phyloP scores from a whole-genome alignment of 306 rosid species.

The Quillaja saponaria region DNA sequence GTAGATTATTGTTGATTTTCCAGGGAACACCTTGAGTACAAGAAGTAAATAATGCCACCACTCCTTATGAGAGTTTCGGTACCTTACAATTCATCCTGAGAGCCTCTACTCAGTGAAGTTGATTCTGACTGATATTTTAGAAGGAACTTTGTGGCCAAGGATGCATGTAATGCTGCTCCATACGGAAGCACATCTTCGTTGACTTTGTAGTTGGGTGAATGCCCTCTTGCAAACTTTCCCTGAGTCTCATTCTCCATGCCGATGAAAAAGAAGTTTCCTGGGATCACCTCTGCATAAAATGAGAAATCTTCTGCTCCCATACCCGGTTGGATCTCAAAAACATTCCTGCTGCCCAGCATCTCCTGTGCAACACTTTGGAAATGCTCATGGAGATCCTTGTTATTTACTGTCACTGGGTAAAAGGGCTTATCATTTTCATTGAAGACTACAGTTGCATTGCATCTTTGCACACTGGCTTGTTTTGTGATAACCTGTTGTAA shows the following conservation, averaged over 20 bases:
- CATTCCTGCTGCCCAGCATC: constrained; percentile 34
- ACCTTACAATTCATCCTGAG: constrained; percentile 30
- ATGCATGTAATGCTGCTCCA: constrained; percentile 53
- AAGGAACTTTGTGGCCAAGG: constrained; percentile 41
- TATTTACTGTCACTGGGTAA: constrained; percentile 37
- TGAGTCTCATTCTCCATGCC: constrained; percentile 43
- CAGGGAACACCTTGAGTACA: too few species aligned
- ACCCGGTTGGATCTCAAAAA: constrained; percentile 24
- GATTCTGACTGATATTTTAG: constrained; percentile 28
- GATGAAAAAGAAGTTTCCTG: constrained; percentile 39
- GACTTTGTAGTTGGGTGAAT: constrained; percentile 39
- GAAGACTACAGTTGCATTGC: constrained; percentile 51
- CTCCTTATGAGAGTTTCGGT: too few species aligned
- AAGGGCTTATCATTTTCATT: constrained; percentile 22
- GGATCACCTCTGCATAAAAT: constrained; percentile 42
- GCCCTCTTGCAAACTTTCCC: constrained; percentile 28
- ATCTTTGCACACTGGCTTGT: constrained; percentile 53
- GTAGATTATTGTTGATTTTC: too few species aligned
- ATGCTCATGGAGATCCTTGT: constrained; percentile 36
- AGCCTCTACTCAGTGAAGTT: constrained; percentile 14
- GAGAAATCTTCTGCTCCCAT: constrained; percentile 57
- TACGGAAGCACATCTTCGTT: constrained; percentile 52
- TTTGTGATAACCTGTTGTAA: constrained; percentile 39
- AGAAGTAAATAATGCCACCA: too few species aligned
- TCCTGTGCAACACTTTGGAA: constrained; percentile 33